Evolutionary conservation across 371 early-diverging fungal genomes (phyloP).

Genomic region (Apophysomyces elegans): DNA sequence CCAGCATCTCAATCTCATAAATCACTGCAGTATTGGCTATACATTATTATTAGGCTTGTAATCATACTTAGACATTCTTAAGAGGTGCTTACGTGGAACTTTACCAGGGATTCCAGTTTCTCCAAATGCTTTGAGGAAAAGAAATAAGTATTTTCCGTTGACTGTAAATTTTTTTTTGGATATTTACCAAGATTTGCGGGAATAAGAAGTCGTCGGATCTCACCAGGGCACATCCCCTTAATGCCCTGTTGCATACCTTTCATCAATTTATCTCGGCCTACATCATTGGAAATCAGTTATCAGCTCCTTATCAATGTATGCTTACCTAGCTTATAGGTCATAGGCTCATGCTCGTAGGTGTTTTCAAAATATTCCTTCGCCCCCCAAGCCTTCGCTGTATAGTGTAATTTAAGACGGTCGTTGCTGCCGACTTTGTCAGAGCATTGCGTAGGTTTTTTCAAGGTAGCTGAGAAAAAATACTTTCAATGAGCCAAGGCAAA

Average conservation of each 20-base stretch:
- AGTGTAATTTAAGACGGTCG: conserved; percentile 35
- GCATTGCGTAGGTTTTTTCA: conserved; percentile 31
- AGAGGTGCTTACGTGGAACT: conserved; percentile 36
- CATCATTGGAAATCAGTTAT: background rate
- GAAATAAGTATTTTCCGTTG: background rate
- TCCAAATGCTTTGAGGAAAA: conserved; percentile 30
- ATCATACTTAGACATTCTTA: background rate
- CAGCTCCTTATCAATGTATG: background rate
- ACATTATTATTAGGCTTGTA: background rate
- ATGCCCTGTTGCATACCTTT: conserved; percentile 68
- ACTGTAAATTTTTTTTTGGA: background rate
- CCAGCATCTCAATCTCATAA: conserved; percentile 41
- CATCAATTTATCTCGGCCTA: conserved; percentile 40
- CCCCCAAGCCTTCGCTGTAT: conserved; percentile 39
- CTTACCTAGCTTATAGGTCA: conserved; percentile 32
- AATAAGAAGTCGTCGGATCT: conserved; percentile 66
- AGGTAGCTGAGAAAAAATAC: conserved; percentile 19
- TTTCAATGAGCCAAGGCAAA: background rate
- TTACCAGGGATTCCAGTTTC: conserved; percentile 36
- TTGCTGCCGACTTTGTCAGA: conserved; percentile 25
- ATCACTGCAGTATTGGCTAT: conserved; percentile 41
- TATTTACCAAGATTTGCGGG: conserved; percentile 58
- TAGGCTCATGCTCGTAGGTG: conserved; percentile 29
- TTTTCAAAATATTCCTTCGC: conserved; percentile 33
- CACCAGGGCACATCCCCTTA: conserved; percentile 72